phyloP scores from a whole-genome alignment of 495 filamentous ascomycete species.

The Xylona heveae region DNA sequence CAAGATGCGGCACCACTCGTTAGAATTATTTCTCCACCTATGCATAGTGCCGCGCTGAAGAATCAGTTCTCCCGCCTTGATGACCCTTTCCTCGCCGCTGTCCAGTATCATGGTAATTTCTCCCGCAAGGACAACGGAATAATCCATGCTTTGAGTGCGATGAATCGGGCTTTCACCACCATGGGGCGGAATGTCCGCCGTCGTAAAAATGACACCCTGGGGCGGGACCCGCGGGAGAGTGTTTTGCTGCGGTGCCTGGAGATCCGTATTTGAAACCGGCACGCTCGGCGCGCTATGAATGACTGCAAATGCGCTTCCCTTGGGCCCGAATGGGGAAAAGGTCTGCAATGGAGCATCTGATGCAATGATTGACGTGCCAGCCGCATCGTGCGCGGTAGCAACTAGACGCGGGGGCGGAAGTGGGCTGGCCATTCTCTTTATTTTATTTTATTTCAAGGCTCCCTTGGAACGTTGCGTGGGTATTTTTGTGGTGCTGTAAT shows the following conservation, averaged over 20 bases:
- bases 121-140: constrained; percentile 59
- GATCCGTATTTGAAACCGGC: constrained; percentile 9
- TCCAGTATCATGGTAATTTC: constrained; percentile 42
- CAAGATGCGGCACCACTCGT: constrained; percentile 1
- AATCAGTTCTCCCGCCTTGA: constrained; percentile 39
- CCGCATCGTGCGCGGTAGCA: constrained; percentile 13
- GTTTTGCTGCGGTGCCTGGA: no score
- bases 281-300: constrained; percentile 12
- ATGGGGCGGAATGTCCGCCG: constrained; percentile 10
- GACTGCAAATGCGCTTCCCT: constrained; percentile 8
- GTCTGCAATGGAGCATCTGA: constrained; percentile 10
- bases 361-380: constrained; percentile 15
- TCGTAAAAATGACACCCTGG: constrained; percentile 11
- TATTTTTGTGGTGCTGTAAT: no score
- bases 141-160: constrained; percentile 51
- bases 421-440: no score
- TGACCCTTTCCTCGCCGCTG: constrained; percentile 25
- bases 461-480: no score
- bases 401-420: constrained; percentile 13
- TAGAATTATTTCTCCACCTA: constrained; percentile 36
- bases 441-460: no score
- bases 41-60: constrained; percentile 51
- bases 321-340: constrained; percentile 15
- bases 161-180: constrained; percentile 44
- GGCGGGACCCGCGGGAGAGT: constrained; percentile 12